A percentile compares a stretch with the other conserved stretches of the same genome.
Conservation (phyloP, 306 rosid genomes). For the Astragalus membranaceus region DNA sequence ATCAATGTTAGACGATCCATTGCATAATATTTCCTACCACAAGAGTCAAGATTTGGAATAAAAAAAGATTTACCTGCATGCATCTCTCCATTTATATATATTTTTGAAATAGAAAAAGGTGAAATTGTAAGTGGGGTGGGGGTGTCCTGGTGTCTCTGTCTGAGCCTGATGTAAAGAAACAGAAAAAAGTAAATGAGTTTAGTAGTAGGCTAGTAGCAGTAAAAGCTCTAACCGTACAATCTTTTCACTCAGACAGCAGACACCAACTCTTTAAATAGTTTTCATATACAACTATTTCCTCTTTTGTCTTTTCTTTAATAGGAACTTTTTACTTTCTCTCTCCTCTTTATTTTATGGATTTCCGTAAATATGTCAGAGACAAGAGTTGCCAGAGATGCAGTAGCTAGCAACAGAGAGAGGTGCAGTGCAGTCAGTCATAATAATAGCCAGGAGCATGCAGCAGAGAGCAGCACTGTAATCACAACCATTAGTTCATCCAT, state of each 20-base stretch:
- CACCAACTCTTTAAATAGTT: slow-evolving; percentile 49
- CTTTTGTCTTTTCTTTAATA: slow-evolving; percentile 21
- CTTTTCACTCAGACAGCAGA: slow-evolving; percentile 46
- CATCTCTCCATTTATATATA: too few relatives aligned
- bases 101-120: slow-evolving; percentile 39
- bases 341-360: slow-evolving; percentile 71
- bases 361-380: slow-evolving; percentile 95
- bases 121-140: slow-evolving; percentile 49
- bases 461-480: slow-evolving; percentile 49
- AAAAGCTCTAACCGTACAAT: slow-evolving; percentile 82
- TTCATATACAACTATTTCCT: slow-evolving; percentile 37
- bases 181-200: slow-evolving; percentile 68
- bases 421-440: slow-evolving; percentile 78
- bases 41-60: too few relatives aligned
- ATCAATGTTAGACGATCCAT: too few relatives aligned
- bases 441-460: slow-evolving; percentile 58
- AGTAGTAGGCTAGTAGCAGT: slow-evolving; percentile 38
- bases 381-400: slow-evolving; percentile 64
- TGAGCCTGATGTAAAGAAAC: slow-evolving; percentile 68
- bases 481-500: too few relatives aligned
- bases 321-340: neutral
- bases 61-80: too few relatives aligned
- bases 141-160: slow-evolving; percentile 24
- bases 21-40: too few relatives aligned
- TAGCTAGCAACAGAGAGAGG: slow-evolving; percentile 54